A percentile compares a stretch with the other conserved stretches of the same genome.
Conservation (phyloP, 768 basidiomycete species). For the Punctularia strigosozonata region DNA sequence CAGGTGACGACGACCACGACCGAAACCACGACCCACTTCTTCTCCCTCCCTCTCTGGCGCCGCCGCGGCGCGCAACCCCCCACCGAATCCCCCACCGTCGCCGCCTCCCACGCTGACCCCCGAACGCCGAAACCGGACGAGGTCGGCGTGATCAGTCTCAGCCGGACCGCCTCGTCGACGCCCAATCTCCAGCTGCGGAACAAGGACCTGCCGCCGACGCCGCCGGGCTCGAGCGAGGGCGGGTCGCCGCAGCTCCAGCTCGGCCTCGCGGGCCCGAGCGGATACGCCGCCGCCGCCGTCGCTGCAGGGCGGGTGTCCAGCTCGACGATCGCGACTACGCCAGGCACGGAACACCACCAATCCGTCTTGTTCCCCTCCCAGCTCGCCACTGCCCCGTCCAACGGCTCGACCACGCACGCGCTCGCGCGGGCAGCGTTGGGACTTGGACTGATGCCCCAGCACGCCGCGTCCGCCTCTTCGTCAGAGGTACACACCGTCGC, state of each 20-base stretch:
- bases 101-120: slow-evolving; percentile 15
- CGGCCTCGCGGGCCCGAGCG: background rate
- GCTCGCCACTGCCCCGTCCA: slow-evolving; percentile 1
- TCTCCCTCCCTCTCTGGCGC: slow-evolving; percentile 56
- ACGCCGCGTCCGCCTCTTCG: slow-evolving; percentile 25
- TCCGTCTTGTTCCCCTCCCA: no score
- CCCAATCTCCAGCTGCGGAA: slow-evolving; percentile 8
- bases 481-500: slow-evolving; percentile 37
- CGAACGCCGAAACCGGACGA: slow-evolving; percentile 12
- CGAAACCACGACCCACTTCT: slow-evolving; percentile 45
- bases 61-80: slow-evolving; percentile 31
- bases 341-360: no score
- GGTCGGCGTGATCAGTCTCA: slow-evolving; percentile 13
- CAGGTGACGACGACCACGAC: slow-evolving; percentile 37
- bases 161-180: slow-evolving; percentile 12
- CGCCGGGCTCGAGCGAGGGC: slow-evolving; percentile 11
- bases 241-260: background rate
- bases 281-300: no score
- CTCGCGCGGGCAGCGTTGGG: slow-evolving; percentile 48
- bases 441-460: slow-evolving; percentile 38
- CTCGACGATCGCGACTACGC: no score
- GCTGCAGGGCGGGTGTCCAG: no score
- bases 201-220: slow-evolving; percentile 23
- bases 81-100: slow-evolving; percentile 14
- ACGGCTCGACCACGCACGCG: slow-evolving; percentile 20